A percentile compares a stretch with the other conserved stretches of the same genome.
Conservation (phyloP, 2,329 filamentous ascomycete genomes). For the Pseudocercospora vitis region DNA sequence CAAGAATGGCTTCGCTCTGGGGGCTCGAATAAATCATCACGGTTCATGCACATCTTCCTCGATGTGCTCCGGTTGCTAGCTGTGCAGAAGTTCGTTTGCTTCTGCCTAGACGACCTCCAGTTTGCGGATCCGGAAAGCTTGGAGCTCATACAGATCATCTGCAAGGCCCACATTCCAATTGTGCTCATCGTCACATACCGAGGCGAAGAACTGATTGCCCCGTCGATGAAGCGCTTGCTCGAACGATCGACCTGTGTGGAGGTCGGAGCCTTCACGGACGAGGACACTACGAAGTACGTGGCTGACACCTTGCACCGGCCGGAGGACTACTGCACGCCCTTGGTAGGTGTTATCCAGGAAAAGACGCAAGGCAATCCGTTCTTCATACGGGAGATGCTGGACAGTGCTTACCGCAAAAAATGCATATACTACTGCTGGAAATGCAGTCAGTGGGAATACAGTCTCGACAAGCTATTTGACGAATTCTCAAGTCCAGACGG, state of each 20-base stretch:
- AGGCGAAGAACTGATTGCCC: conserved; percentile 42
- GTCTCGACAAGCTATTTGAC: conserved; percentile 80
- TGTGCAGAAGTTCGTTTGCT: conserved; percentile 80
- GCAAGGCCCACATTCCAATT: conserved; percentile 75
- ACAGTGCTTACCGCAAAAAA: conserved; percentile 79
- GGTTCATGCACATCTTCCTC: conserved; percentile 82
- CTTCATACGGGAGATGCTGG: conserved; percentile 87
- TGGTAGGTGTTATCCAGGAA: conserved; percentile 83
- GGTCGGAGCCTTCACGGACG: conserved; percentile 72
- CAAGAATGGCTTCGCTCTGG: conserved; percentile 49
- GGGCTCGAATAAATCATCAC: conserved; percentile 57
- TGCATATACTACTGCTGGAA: conserved; percentile 92
- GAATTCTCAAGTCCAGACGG: conserved; percentile 78
- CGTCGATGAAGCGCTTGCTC: conserved; percentile 42
- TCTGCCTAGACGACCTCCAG: conserved; percentile 86
- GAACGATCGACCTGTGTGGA: conserved; percentile 62
- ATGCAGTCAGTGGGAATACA: conserved; percentile 77
- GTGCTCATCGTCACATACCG: conserved; percentile 71
- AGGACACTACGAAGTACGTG: conserved; percentile 80
- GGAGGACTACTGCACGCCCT: conserved; percentile 66
- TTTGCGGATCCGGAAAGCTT: conserved; percentile 86
- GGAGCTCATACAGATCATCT: conserved; percentile 78
- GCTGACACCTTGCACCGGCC: conserved; percentile 74
- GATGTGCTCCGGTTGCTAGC: conserved; percentile 82
- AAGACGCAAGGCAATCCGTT: conserved; percentile 91